Conservation (phyloP, 257 asterid genomes). For the Cruciata laevipes region DNA sequence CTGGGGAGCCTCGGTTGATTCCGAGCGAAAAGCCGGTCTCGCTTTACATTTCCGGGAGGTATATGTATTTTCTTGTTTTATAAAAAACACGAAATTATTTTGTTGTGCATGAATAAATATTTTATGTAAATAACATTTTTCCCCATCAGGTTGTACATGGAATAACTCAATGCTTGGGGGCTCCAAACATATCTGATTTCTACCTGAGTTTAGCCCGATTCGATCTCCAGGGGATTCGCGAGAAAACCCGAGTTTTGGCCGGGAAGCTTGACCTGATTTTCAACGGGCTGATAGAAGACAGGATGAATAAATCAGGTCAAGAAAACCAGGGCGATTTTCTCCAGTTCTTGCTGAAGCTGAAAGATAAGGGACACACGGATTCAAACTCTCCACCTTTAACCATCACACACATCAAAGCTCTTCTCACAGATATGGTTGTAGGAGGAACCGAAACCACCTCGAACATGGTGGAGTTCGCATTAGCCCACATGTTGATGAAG, state of each 20-base stretch:
- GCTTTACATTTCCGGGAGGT: constrained; percentile 51
- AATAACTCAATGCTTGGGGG: constrained; percentile 45
- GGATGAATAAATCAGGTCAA: constrained; percentile 19
- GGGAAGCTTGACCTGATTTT: constrained; percentile 49
- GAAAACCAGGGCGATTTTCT: constrained; percentile 42
- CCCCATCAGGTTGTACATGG: constrained; percentile 26
- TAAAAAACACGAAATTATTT: neutral
- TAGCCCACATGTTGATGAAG: constrained; percentile 62
- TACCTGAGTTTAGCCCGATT: constrained; percentile 49
- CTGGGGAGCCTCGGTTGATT: constrained; percentile 69
- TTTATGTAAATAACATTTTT: too few species aligned
- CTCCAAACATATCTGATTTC: constrained; percentile 61
- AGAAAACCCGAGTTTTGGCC: constrained; percentile 40
- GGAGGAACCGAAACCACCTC: constrained; percentile 82
- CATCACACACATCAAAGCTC: constrained; percentile 55
- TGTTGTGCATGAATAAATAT: too few species aligned
- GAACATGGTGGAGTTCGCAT: constrained; percentile 50
- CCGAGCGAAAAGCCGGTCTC: constrained; percentile 37
- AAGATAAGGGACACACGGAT: constrained; percentile 37
- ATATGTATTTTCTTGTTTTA: too few species aligned
- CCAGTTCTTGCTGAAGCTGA: constrained; percentile 44
- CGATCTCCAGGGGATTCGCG: constrained; percentile 57
- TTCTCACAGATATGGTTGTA: constrained; percentile 68
- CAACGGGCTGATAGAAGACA: constrained; percentile 38
- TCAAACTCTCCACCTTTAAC: constrained; percentile 40